These are phyloP conservation scores for Penicillium canariense DNA, from an alignment of 495 filamentous ascomycete species.

Conservation along the genomic window DNA sequence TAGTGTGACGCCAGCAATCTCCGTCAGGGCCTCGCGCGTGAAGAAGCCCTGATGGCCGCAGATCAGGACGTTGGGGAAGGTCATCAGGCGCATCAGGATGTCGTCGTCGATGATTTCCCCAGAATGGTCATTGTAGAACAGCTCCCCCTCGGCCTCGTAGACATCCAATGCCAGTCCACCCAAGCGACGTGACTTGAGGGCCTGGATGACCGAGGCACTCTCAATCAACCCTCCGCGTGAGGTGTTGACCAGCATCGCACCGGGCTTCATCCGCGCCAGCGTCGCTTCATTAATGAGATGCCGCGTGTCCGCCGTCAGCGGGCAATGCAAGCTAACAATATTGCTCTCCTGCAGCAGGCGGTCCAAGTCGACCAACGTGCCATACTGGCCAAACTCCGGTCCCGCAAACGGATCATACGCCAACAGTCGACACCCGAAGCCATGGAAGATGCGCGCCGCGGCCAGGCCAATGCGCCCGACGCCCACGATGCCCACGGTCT, in stretches of 20 bases:
- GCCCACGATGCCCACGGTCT: conserved; percentile 49
- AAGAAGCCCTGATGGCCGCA: conserved; percentile 72
- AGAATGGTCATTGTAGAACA: conserved; percentile 66
- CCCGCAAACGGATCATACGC: conserved; percentile 55
- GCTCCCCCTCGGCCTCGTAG: conserved; percentile 70
- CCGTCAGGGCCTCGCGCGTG: conserved; percentile 60
- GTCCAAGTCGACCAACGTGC: conserved; percentile 54
- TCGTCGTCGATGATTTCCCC: conserved; percentile 69
- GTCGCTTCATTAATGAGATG: conserved; percentile 59
- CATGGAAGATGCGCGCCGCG: conserved; percentile 47
- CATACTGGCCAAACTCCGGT: conserved; percentile 48
- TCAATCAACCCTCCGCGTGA: conserved; percentile 64
- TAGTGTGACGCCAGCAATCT: conserved; percentile 63
- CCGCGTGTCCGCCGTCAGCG: conserved; percentile 55
- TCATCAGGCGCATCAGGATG: conserved; percentile 63
- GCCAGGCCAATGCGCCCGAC: conserved; percentile 38
- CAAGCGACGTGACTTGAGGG: conserved; percentile 59
- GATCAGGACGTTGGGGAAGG: conserved; percentile 67
- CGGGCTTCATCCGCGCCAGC: conserved; percentile 54
- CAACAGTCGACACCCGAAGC: conserved; percentile 61
- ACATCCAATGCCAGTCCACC: conserved; percentile 80
- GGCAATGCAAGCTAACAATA: conserved; percentile 65
- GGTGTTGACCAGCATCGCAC: conserved; percentile 64
- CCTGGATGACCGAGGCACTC: conserved; percentile 55
- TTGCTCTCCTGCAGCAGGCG: conserved; percentile 53